phyloP scores from a whole-genome alignment of 176 grass and related monocot species.

The Avena eriantha region DNA sequence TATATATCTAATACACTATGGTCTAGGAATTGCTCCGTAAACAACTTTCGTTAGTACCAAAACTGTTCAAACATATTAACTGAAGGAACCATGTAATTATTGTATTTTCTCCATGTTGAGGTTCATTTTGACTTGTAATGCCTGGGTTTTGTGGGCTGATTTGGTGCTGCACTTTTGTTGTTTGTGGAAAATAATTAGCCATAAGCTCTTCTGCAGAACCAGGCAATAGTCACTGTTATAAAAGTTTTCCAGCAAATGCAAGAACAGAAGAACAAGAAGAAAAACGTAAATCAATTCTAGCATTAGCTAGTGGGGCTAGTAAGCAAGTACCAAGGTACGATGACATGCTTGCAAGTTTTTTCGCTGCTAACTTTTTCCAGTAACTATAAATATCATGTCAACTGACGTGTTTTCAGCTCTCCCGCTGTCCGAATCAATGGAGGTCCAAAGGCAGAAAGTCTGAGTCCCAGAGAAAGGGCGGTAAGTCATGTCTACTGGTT shows the following conservation, averaged over 20 bases:
- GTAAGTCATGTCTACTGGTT: constrained; percentile 48
- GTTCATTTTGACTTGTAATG: constrained; percentile 37
- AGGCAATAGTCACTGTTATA: constrained; percentile 68
- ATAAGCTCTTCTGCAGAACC: constrained; percentile 56
- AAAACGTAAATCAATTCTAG: constrained; percentile 84
- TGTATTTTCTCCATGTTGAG: constrained; percentile 22
- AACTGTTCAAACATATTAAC: constrained; percentile 33
- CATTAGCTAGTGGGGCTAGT: constrained; percentile 66
- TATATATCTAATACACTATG: constrained; percentile 36
- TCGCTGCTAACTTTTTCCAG: constrained; percentile 17
- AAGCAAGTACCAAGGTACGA: constrained; percentile 72
- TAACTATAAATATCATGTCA: not conserved
- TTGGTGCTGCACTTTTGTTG: constrained; percentile 19
- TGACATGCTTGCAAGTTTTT: constrained; percentile 30
- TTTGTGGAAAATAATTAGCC: constrained; percentile 38
- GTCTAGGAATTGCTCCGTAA: constrained; percentile 18
- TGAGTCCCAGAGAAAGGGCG: constrained; percentile 96
- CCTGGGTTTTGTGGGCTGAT: not conserved
- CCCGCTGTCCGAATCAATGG: constrained; percentile 61
- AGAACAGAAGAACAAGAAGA: constrained; percentile 99
- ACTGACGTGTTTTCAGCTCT: constrained; percentile 57
- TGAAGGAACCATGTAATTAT: constrained; percentile 25
- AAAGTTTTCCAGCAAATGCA: constrained; percentile 83
- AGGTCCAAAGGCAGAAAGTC: constrained; percentile 83
- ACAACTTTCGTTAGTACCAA: constrained; percentile 12